Base-by-base conservation (phyloP, 768 basidiomycete species). In the Lactarius psammicola region DNA sequence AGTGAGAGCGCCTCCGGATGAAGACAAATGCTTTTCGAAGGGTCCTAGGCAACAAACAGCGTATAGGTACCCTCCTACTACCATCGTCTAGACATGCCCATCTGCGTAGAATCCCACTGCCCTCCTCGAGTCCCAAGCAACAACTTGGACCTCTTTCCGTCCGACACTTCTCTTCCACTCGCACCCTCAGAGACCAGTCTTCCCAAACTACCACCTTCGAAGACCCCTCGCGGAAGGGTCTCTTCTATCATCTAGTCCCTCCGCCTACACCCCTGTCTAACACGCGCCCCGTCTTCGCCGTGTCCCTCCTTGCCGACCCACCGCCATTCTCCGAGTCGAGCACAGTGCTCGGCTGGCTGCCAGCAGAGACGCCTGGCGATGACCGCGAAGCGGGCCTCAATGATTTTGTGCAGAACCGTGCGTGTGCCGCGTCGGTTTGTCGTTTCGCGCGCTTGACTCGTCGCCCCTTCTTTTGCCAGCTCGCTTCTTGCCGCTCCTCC, bases 321-420 rank as follows among this genome's bases (percentile, higher is more conserved):
- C 69, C 69, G 2, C 61, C 68, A 4, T 56, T 31, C 31, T 30
- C 69, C 36, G 26, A 58, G 49, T 70, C 69, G 40, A 44, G 59
- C 42, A 70, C 64, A 1, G 46, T 70, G 4, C 59, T 70, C 1
- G 69, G 69, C 42, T 70, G 69, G 69, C 64, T 70, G 2, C 69
- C 69, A 6, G 69, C 69, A 0, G 64, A 70, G 59, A 63, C 68
- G 20, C 56, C 58, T 2, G 74, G 76, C 34, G 69, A 62, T 2
- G 75, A 74, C 42, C 74, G 71, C 23, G 81, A 82, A 26, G 83
- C 83, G 1, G 85, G 85, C 5, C 73, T 92, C 68, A 84, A 86
- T 62, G 90, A 92, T 73, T 92, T 93, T 69, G 75, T 77, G 60
- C 85, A 86, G 70, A 94, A 93, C 72, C 70, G 92, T 92, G 72